Evolutionary conservation across 768 basidiomycete species (phyloP), one percentile per base, ranked within the genome.

Genomic region (Tricholoma sp.): DNA sequence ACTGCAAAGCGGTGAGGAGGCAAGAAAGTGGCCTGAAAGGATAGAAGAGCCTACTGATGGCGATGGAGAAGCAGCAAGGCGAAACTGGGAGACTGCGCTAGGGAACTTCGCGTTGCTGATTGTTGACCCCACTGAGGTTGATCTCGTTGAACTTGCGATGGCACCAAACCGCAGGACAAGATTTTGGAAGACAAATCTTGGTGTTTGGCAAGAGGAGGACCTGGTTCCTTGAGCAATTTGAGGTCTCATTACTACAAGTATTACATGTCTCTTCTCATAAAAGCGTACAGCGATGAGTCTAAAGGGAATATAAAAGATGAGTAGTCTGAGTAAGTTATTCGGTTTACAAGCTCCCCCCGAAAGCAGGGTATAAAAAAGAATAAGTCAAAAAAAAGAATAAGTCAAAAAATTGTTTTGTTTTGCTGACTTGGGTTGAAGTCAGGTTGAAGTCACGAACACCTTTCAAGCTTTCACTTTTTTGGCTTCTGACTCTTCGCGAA

Each of bases 61-160:
- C 14, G 70, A 69, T 43, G 75, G 68, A 35, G 77, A 77, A 54
- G 71, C 75, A 59, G 76, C 72, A n/a, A 71, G 71, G 70, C 69
- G 66, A 67, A 72, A 79, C 53, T 74, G 81, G 74, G 76, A 81
- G 53, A 66, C 52, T 34, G 87, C 91, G 31, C 67, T 88, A 58
- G 61, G 69, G 8, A 88, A 89, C 64, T 93, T 91, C 62, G 83
- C 87, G 16, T 67, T 94, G 64, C 62, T 93, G 41, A 67, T 91
- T 10, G 72, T 94, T 29, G 90, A 93, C 63, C 87, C 90, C 1
- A 64, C 71, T 1, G 78, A 81, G 54, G 82, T 92, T 32, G 92
- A 94, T 66, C 81, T 80, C 71, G 65, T 85, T 14, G 88, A 88
- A 65, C 63, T 93, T 29, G 78, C 72, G 0, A 73, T 77, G 18